Evolutionary conservation across 768 basidiomycete species (phyloP).

Genomic region (Paxillus ammoniavirescens): DNA sequence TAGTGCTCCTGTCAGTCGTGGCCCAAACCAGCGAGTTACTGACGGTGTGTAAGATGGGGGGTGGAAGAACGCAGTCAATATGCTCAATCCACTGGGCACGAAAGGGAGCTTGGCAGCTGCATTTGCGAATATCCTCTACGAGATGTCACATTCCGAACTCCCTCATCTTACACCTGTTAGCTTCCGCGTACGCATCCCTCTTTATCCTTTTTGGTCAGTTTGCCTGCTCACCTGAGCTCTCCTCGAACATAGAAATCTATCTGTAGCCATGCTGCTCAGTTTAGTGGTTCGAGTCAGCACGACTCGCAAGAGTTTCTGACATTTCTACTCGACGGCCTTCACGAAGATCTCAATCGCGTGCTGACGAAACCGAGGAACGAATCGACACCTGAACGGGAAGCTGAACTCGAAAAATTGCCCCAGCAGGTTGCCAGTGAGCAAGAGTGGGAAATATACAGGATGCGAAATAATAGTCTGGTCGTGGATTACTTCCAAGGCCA

Average conservation of each 20-base stretch:
- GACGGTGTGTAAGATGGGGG: conserved; percentile 54
- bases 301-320: conserved; percentile 97
- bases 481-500: conserved; percentile 99
- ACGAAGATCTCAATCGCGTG: conserved; percentile 85
- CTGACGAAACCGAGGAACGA: conserved; percentile 65
- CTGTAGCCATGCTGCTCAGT: conserved; percentile 64
- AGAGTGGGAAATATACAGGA: conserved; percentile 90
- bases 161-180: conserved; percentile 78
- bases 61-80: conserved; percentile 84
- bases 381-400: conserved; percentile 77
- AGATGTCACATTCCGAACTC: conserved; percentile 86
- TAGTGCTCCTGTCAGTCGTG: conserved; percentile 18
- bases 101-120: conserved; percentile 79
- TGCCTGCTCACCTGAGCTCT: not conserved
- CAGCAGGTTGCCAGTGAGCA: conserved; percentile 86
- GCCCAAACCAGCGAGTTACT: not conserved
- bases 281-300: conserved; percentile 87
- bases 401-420: conserved; percentile 83
- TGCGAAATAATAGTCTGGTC: conserved; percentile 88
- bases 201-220: conserved; percentile 16
- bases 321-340: conserved; percentile 89
- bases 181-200: conserved; percentile 67
- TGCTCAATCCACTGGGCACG: conserved; percentile 81
- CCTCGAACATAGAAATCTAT: conserved; percentile 50
- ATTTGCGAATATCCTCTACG: conserved; percentile 79